A percentile compares a stretch with the other conserved stretches of the same genome.
These are phyloP conservation scores for Mucor indicus DNA, from an alignment of 371 early-diverging fungal species.

Conservation along the genomic window DNA sequence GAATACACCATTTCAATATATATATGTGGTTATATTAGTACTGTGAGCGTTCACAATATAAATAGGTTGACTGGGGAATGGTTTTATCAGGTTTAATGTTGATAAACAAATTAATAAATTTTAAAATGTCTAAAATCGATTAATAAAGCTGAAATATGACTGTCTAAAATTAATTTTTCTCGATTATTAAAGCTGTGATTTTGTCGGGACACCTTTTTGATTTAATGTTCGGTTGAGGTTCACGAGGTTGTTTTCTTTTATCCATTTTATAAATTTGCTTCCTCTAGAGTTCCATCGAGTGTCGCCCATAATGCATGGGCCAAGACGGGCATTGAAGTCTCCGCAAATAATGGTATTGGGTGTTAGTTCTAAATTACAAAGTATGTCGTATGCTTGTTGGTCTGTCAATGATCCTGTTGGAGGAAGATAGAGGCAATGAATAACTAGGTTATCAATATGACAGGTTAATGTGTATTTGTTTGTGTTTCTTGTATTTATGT, in stretches of 20 bases:
- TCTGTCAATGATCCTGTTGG: not conserved
- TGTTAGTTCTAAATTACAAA: not conserved
- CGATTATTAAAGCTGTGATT: no score
- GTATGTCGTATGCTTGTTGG: not conserved
- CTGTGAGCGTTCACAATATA: no score
- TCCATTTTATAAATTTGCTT: not conserved
- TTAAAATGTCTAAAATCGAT: no score
- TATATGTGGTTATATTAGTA: no score
- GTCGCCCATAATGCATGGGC: not conserved
- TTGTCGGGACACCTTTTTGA: no score
- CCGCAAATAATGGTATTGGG: slow-evolving; percentile 7
- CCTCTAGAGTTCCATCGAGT: not conserved
- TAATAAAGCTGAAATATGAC: no score
- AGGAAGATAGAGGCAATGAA: not conserved
- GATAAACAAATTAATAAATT: no score
- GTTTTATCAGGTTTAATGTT: no score
- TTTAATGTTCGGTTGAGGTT: no score
- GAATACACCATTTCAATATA: no score
- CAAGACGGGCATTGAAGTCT: slow-evolving; percentile 6
- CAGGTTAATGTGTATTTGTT: not conserved
- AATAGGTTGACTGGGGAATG: no score
- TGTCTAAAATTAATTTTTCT: no score
- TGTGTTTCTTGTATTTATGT: slow-evolving; percentile 1
- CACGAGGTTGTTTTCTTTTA: not conserved
- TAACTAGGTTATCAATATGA: not conserved